Conservation (phyloP, 108 stramenopile species). For the Conticribra weissflogii region DNA sequence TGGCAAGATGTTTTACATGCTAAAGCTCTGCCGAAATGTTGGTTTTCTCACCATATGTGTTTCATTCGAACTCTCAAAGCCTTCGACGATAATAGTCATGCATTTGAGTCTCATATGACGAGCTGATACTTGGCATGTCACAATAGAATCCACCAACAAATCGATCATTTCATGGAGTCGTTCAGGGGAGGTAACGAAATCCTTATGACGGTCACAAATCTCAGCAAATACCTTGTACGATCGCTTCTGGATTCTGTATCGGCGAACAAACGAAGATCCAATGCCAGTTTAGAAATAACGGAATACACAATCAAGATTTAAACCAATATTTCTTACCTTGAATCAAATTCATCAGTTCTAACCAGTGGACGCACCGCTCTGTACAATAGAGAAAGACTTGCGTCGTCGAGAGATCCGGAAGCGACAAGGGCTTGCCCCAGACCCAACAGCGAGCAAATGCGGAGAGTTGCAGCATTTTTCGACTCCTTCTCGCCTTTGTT, state of each 20-base stretch:
- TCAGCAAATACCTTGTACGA: slow-evolving; percentile 77
- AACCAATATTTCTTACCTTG: slow-evolving; percentile 77
- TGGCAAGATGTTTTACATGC: slow-evolving; percentile 2
- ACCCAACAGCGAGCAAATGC: slow-evolving; percentile 73
- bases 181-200: slow-evolving; percentile 54
- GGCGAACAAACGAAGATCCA: background rate
- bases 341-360: slow-evolving; percentile 66
- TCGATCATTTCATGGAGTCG: slow-evolving; percentile 65
- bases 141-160: slow-evolving; percentile 65
- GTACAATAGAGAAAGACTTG: slow-evolving; percentile 67
- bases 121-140: slow-evolving; percentile 80
- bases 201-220: slow-evolving; percentile 62
- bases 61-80: slow-evolving; percentile 47
- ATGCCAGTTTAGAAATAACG: background rate
- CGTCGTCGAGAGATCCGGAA: slow-evolving; percentile 69
- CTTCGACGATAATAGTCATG: slow-evolving; percentile 63
- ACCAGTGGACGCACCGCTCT: slow-evolving; percentile 76
- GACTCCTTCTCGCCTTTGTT: slow-evolving; percentile 47
- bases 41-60: slow-evolving; percentile 47
- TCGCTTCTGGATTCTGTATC: slow-evolving; percentile 59
- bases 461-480: slow-evolving; percentile 21
- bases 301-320: too few relatives aligned
- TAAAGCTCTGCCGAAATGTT: too few relatives aligned
- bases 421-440: slow-evolving; percentile 71
- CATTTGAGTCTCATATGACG: slow-evolving; percentile 82